phyloP scores from a whole-genome alignment of 2,329 filamentous ascomycete genomes.

The Pseudocercospora fijiensis region DNA sequence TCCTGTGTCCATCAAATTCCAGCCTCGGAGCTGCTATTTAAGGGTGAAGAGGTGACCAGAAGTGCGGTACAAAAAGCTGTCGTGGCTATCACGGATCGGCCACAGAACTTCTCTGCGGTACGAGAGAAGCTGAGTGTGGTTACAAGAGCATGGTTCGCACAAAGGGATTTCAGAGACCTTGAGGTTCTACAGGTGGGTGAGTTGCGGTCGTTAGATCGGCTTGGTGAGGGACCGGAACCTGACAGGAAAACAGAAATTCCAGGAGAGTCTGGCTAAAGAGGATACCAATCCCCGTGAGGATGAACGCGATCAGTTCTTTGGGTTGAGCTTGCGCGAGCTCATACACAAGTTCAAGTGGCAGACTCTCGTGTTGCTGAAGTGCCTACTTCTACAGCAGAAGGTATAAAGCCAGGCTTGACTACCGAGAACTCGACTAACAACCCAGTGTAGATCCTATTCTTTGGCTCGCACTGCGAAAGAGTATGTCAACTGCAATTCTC shows the following conservation, averaged over 20 bases:
- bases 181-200: slow-evolving; percentile 70
- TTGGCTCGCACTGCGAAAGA: slow-evolving; percentile 91
- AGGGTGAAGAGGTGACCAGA: slow-evolving; percentile 86
- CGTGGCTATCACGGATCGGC: slow-evolving; percentile 88
- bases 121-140: slow-evolving; percentile 87
- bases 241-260: slow-evolving; percentile 63
- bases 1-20: slow-evolving; percentile 92
- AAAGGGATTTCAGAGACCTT: slow-evolving; percentile 86
- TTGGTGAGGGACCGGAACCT: slow-evolving; percentile 15
- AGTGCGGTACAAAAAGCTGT: slow-evolving; percentile 98
- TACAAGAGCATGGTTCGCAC: slow-evolving; percentile 93
- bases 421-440: slow-evolving; percentile 12
- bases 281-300: slow-evolving; percentile 60
- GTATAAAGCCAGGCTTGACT: slow-evolving; percentile 49
- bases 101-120: slow-evolving; percentile 85
- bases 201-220: slow-evolving; percentile 15
- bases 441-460: slow-evolving; percentile 84
- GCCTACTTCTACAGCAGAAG: slow-evolving; percentile 90
- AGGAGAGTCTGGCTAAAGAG: slow-evolving; percentile 72
- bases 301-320: slow-evolving; percentile 82
- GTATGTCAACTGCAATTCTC: slow-evolving; percentile 99
- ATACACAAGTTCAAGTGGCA: slow-evolving; percentile 94
- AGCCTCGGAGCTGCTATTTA: slow-evolving; percentile 70
- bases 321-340: slow-evolving; percentile 66
- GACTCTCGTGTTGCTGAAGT: slow-evolving; percentile 91